Percentiles rank a stretch among this genome's conserved stretches.
phyloP scores from a whole-genome alignment of 2,329 filamentous ascomycete species.

The Fusarium tupiense region DNA sequence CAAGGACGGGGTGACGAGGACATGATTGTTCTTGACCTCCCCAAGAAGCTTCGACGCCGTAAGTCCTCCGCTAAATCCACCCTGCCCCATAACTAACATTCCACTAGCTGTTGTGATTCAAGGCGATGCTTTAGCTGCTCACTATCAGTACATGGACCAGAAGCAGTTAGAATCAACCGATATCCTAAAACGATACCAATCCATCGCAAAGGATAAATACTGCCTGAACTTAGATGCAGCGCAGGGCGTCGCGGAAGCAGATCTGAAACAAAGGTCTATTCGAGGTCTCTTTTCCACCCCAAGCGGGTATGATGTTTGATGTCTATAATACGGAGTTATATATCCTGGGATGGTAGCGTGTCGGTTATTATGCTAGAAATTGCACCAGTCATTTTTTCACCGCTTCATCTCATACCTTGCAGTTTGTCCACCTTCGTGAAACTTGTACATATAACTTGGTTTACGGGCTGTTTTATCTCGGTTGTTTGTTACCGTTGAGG shows the following conservation, averaged over 20 bases:
- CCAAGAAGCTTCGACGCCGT: constrained; percentile 24
- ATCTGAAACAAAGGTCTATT: constrained; percentile 1
- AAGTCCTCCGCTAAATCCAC: not conserved
- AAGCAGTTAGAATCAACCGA: constrained; percentile 3
- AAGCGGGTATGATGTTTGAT: not conserved
- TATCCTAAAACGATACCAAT: constrained; percentile 20
- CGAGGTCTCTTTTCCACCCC: not conserved
- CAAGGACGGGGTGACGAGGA: constrained; percentile 1
- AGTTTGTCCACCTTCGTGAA: not conserved
- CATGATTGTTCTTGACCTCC: constrained; percentile 26
- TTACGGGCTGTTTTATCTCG: not conserved
- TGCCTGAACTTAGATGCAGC: not conserved
- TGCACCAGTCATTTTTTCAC: not conserved
- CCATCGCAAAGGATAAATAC: constrained; percentile 23
- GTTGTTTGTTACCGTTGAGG: not conserved
- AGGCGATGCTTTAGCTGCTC: constrained; percentile 24
- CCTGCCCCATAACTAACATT: not conserved
- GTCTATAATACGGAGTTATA: not conserved
- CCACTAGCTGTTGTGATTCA: constrained; percentile 23
- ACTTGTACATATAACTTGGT: not conserved
- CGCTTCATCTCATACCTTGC: not conserved
- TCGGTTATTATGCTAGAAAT: not conserved
- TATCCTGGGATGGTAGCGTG: not conserved
- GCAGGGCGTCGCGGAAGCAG: not conserved
- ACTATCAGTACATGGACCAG: constrained; percentile 33